phyloP scores from a whole-genome alignment of 805 yeast species.

The Gaillardinia entomophila region DNA sequence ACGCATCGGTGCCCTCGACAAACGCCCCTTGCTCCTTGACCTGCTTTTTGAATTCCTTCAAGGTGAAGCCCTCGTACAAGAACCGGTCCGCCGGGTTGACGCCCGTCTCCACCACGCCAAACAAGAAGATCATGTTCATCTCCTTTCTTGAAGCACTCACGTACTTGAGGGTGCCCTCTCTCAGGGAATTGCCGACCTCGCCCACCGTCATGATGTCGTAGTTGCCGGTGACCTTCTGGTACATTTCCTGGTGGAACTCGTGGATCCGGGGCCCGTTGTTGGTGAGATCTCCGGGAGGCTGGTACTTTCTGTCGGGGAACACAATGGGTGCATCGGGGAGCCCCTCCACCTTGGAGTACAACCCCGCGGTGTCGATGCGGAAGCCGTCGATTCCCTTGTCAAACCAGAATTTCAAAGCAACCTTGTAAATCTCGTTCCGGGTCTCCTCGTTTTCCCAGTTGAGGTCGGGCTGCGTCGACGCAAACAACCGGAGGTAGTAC shows the following conservation, averaged over 20 bases:
- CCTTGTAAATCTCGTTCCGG: constrained; percentile 36
- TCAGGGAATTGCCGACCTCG: constrained; percentile 42
- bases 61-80: constrained; percentile 22
- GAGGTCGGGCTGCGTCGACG: constrained; percentile 51
- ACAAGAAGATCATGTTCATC: constrained; percentile 37
- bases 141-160: constrained; percentile 35
- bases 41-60: constrained; percentile 40
- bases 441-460: constrained; percentile 52
- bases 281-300: constrained; percentile 27
- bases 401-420: constrained; percentile 49
- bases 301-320: constrained; percentile 35
- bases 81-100: constrained; percentile 29
- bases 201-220: constrained; percentile 56
- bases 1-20: constrained; percentile 46
- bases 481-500: constrained; percentile 51
- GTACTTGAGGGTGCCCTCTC: constrained; percentile 38
- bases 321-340: constrained; percentile 46
- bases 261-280: constrained; percentile 52
- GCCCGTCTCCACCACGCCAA: constrained; percentile 32
- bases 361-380: constrained; percentile 51
- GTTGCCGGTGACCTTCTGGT: constrained; percentile 32
- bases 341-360: constrained; percentile 43
- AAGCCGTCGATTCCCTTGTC: constrained; percentile 55
- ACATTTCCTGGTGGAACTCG: constrained; percentile 52
- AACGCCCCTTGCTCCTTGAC: constrained; percentile 28